Base-by-base conservation (phyloP, 495 filamentous ascomycete genomes). In the Penicillium subrubescens region DNA sequence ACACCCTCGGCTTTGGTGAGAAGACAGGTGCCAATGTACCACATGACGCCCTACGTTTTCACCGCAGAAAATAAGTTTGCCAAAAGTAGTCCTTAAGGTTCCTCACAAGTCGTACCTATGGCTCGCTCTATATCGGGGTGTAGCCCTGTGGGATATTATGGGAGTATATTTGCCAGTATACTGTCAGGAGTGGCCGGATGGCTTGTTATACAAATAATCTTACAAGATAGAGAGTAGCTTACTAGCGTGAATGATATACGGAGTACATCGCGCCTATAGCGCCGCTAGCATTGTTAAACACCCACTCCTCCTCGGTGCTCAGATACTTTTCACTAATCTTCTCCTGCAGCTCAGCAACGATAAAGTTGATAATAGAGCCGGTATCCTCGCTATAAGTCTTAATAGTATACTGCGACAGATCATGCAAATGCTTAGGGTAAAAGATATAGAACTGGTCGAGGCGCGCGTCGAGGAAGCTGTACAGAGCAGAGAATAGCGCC, bases 231-330 rank as follows among this genome's bases (percentile, higher is more conserved):
- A n/a, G n/a, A n/a, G n/a, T n/a, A n/a, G n/a, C 83, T 65, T 71
- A 89, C 88, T 91, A 64, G 92, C 90, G 72, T 95, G 92, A 71
- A 95, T 89, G 65, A 95, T 89, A 69, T 92, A n/a, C n/a, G n/a
- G n/a, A n/a, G n/a, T n/a, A 92, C 92, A 95, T 94, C 66, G 86
- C 88, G 59, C 92, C 92, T 92, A 95, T 94, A 58, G 92, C 92
- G 62, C 90, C 90, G 66, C 90, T 89, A 63, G 90, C 90, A 63
- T 92, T 92, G 82, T 84, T 85, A 67, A 82, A 82, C 10, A 81
- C 79, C 80, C 80, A 82, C 67, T 82, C 80, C 71, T 82, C 73
- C 37, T 82, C 72, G 33, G 66, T 66, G 72, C 76, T 82, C 66
- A 82, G 61, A 66, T 81, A 70, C n/a, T 72, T 69, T n/a, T 74